Conservation (phyloP, 495 filamentous ascomycete genomes). For the Niebla homalea region DNA sequence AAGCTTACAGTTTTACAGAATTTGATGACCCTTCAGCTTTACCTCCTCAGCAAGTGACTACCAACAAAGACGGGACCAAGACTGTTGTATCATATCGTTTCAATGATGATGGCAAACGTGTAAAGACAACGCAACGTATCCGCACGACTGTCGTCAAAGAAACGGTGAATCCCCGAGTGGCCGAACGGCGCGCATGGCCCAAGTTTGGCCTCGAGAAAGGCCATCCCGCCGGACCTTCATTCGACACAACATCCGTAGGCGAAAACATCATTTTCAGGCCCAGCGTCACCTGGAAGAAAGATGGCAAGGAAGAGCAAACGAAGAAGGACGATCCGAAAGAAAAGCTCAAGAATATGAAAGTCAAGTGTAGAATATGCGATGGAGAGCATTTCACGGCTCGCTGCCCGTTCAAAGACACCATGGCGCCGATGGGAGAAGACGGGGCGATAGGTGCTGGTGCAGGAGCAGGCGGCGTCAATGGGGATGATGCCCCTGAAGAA, state of each 20-base stretch:
- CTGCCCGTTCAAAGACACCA: slow-evolving; percentile 78
- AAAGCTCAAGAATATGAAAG: slow-evolving; percentile 94
- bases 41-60: slow-evolving; percentile 71
- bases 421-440: slow-evolving; percentile 58
- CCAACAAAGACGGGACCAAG: slow-evolving; percentile 96
- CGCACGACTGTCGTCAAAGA: slow-evolving; percentile 78
- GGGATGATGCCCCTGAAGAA: slow-evolving; percentile 33
- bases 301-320: slow-evolving; percentile 61
- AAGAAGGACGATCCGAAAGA: slow-evolving; percentile 71
- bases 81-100: slow-evolving; percentile 81
- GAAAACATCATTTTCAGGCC: slow-evolving; percentile 97
- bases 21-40: slow-evolving; percentile 72
- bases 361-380: slow-evolving; percentile 97
- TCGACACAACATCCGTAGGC: slow-evolving; percentile 82
- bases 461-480: slow-evolving; percentile 36
- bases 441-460: slow-evolving; percentile 34
- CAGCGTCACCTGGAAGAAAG: slow-evolving; percentile 77
- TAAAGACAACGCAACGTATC: slow-evolving; percentile 91
- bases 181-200: slow-evolving; percentile 77
- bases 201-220: slow-evolving; percentile 85
- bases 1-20: slow-evolving; percentile 24
- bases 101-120: slow-evolving; percentile 87
- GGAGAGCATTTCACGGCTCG: slow-evolving; percentile 97
- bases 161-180: slow-evolving; percentile 90
- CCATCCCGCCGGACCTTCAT: slow-evolving; percentile 50